These are phyloP conservation scores for Guyanaporus albipodus DNA, from an alignment of 768 basidiomycete genomes.

Conservation along the genomic window DNA sequence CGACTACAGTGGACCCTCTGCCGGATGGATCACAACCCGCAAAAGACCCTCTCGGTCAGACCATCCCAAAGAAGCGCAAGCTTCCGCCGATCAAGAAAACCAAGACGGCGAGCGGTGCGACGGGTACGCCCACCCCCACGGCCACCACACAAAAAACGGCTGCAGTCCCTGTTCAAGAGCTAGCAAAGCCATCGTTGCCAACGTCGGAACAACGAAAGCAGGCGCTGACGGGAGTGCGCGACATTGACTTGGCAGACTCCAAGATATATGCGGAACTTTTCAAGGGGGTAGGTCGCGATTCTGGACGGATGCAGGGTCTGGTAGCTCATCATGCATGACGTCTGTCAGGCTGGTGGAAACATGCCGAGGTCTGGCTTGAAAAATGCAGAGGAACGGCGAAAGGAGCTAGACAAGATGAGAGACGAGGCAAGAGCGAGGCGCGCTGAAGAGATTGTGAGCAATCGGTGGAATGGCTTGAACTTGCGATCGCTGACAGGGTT, in stretches of 20 bases:
- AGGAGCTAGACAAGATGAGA: slow-evolving; percentile 63
- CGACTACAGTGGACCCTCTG: slow-evolving; percentile 6
- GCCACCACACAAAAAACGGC: slow-evolving; percentile 24
- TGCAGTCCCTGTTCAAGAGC: slow-evolving; percentile 13
- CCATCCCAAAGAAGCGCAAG: slow-evolving; percentile 56
- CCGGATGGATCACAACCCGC: slow-evolving; percentile 11
- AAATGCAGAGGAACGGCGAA: slow-evolving; percentile 64
- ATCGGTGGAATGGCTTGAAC: neutral
- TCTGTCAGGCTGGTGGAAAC: slow-evolving; percentile 38
- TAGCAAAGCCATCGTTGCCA: slow-evolving; percentile 27
- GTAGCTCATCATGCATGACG: neutral
- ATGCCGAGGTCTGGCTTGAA: slow-evolving; percentile 44
- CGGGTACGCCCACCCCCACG: slow-evolving; percentile 23
- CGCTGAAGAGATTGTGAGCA: slow-evolving; percentile 49
- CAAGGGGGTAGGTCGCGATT: slow-evolving; percentile 40
- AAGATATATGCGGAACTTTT: slow-evolving; percentile 65
- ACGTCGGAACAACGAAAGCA: slow-evolving; percentile 36
- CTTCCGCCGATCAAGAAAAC: slow-evolving; percentile 68
- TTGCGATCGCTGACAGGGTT: slow-evolving; percentile 9
- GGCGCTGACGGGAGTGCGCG: slow-evolving; percentile 45
- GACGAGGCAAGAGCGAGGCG: slow-evolving; percentile 64
- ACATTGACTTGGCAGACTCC: slow-evolving; percentile 60
- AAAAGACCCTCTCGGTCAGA: slow-evolving; percentile 22
- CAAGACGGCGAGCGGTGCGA: slow-evolving; percentile 35
- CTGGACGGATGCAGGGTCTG: neutral